Evolutionary conservation across 2,329 filamentous ascomycete species (phyloP).

Genomic region (Apiospora aurea): DNA sequence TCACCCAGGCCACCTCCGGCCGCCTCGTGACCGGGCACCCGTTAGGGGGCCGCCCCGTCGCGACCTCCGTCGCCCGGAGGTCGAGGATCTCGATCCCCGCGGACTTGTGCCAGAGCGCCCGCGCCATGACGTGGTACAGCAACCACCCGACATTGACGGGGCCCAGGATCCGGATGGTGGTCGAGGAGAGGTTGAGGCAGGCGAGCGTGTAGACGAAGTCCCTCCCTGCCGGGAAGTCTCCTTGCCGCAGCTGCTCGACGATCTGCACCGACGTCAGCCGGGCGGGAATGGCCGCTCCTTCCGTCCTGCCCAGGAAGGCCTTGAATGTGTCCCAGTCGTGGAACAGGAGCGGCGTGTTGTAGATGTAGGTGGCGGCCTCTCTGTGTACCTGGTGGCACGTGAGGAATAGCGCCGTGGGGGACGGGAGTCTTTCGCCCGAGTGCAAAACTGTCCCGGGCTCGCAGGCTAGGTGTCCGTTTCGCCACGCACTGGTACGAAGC

Average conservation of each 20-base stretch:
- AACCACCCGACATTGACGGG: neutral
- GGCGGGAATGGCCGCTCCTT: neutral
- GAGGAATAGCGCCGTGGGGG: neutral
- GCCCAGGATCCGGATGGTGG: neutral
- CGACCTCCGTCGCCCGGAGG: neutral
- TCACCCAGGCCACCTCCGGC: neutral
- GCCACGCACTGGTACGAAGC: neutral
- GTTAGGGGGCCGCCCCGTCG: neutral
- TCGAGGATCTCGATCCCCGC: neutral
- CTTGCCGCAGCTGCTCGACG: neutral
- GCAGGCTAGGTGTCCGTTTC: neutral
- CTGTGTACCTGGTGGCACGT: neutral
- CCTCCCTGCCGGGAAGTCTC: neutral
- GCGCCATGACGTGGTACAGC: neutral
- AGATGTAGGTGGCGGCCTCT: neutral
- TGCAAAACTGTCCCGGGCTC: neutral
- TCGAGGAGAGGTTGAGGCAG: slow-evolving; percentile 3
- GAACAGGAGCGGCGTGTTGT: neutral
- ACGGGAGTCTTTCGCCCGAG: neutral
- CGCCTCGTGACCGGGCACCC: neutral
- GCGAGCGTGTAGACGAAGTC: neutral
- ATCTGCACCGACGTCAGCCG: slow-evolving; percentile 3
- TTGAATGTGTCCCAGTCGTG: neutral
- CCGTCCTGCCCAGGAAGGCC: neutral
- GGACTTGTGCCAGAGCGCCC: neutral